Evolutionary conservation across 2,329 filamentous ascomycete genomes (phyloP), one percentile per base, ranked within the genome.

Genomic region (Colletotrichum godetiae): DNA sequence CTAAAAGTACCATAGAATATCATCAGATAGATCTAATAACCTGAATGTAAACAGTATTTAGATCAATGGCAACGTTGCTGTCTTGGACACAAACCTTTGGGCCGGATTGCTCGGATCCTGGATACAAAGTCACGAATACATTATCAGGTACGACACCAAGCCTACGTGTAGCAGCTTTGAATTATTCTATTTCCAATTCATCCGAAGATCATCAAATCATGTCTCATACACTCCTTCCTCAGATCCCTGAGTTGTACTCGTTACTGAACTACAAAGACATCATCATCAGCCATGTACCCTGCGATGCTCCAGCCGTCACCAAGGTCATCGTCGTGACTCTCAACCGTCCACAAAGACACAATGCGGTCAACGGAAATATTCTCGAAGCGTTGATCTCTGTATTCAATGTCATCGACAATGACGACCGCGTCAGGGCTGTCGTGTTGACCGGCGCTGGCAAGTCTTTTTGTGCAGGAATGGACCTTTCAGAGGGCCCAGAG

Each of bases 221-320:
- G 56, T 42, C 22, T 31, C 3, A 31, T 2, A 27, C 52, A 15
- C 49, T 2, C 1, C n/a, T 33, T 11, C 19, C 11, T 5, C 35
- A 7, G 7, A 29, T 71, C 0, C 67, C 71, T 0, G 8, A 56
- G 10, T 55, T 62, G 10, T 74, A 75, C 19, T 19, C 58, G 15
- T 53, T 63, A 33, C 27, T 69, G 0, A 15, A 35, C 22, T 74
- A 46, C 61, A 62, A 72, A 10, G 72, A 74, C n/a, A 75, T 75
- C 1, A 4, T 57, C 0, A 31, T 74, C 10, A 53, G 64, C 29
- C 58, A 75, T 24, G 57, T 74, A 4, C 74, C 74, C 1, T 33
- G 56, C 12, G 49, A 57, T 1, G 61, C 72, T 11, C 68, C 65
- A 1, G 11, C 56, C 7, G 61, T 57, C 1, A 68, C 58, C 35